phyloP scores from a whole-genome alignment of 192 early-diverging fungal species.

The Phlyctochytrium planicorne region DNA sequence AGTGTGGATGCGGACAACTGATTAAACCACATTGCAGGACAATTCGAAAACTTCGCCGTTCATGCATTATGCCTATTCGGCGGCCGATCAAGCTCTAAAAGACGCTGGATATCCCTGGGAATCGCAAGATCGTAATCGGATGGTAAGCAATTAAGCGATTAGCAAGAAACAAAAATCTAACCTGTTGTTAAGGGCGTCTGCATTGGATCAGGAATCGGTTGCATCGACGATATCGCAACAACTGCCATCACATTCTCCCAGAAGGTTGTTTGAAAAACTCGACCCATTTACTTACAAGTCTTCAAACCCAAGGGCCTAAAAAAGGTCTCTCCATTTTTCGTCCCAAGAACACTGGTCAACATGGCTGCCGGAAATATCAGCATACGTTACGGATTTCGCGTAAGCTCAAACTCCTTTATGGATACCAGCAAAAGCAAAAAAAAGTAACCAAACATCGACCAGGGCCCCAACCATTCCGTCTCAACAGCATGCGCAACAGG shows the following conservation, averaged over 20 bases:
- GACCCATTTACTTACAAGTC: not conserved
- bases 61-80: constrained; percentile 82
- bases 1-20: constrained; percentile 1
- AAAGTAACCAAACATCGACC: too few species aligned
- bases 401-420: constrained; percentile 14
- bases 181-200: too few species aligned
- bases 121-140: constrained; percentile 61
- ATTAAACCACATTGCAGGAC: constrained; percentile 54
- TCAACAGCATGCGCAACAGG: constrained; percentile 97
- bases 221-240: constrained; percentile 76
- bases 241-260: constrained; percentile 54
- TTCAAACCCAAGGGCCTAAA: constrained; percentile 57
- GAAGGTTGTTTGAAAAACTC: too few species aligned
- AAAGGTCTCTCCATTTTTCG: constrained; percentile 86
- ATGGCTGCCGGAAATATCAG: constrained; percentile 94
- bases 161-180: too few species aligned
- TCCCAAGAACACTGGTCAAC: constrained; percentile 88
- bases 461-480: constrained; percentile 90
- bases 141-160: too few species aligned
- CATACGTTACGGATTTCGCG: constrained; percentile 79
- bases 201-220: constrained; percentile 92
- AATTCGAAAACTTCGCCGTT: constrained; percentile 75
- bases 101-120: constrained; percentile 68
- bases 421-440: too few species aligned
- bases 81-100: constrained; percentile 78